phyloP scores from a whole-genome alignment of 441 rosid genomes.

The Viola pubescens region DNA sequence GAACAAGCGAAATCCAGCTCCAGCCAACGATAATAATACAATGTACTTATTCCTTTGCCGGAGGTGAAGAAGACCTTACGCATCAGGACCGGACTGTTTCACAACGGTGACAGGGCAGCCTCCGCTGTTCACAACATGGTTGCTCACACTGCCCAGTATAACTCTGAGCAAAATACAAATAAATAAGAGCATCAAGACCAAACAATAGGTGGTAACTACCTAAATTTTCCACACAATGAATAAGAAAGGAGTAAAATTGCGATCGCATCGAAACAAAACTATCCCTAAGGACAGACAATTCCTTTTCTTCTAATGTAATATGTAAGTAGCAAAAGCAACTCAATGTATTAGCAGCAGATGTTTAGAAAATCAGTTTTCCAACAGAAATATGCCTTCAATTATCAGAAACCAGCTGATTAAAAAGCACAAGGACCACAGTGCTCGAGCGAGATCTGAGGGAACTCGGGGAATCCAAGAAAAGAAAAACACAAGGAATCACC shows the following conservation, averaged over 20 bases:
- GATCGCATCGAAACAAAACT: background rate
- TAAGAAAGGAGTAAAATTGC: background rate
- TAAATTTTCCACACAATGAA: too few relatives aligned
- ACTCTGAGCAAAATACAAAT: slow-evolving; percentile 38
- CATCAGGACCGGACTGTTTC: slow-evolving; percentile 34
- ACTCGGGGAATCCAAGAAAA: background rate
- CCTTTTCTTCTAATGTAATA: too few relatives aligned
- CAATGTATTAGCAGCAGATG: background rate
- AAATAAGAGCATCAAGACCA: background rate
- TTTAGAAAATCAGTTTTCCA: background rate
- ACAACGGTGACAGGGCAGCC: slow-evolving; percentile 83
- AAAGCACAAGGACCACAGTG: background rate
- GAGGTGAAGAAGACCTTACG: background rate
- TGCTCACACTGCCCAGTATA: slow-evolving; percentile 91
- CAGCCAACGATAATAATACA: background rate
- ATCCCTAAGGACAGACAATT: background rate
- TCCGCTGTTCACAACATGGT: slow-evolving; percentile 74
- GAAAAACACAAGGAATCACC: background rate
- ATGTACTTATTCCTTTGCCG: slow-evolving; percentile 16
- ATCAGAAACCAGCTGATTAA: too few relatives aligned
- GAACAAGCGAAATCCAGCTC: slow-evolving; percentile 2
- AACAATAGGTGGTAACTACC: background rate
- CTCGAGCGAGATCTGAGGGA: background rate
- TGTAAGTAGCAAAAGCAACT: background rate
- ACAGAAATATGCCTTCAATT: background rate